These are phyloP conservation scores for Stephania yunnanensis DNA, from an alignment of 164 flowering plant genomes.

Conservation along the genomic window DNA sequence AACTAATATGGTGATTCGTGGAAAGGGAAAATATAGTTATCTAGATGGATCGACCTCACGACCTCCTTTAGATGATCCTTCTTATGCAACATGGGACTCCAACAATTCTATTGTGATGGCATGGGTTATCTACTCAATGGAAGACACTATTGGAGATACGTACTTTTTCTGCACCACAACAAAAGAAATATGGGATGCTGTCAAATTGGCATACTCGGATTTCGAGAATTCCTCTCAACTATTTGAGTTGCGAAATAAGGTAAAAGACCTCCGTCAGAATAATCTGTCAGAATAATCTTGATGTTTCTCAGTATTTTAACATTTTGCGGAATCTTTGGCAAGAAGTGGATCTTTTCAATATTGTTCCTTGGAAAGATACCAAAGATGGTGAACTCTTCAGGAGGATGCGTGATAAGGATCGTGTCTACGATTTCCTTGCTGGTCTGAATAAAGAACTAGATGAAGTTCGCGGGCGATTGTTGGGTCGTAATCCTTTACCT, in stretches of 20 bases:
- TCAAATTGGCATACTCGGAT: neutral
- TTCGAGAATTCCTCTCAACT: neutral
- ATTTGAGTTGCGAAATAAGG: neutral
- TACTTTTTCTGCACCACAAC: constrained; percentile 2
- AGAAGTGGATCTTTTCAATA: neutral
- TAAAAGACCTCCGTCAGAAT: too few relatives aligned
- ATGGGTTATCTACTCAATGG: constrained; percentile 12
- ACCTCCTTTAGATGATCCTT: neutral
- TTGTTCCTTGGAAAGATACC: neutral
- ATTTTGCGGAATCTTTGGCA: neutral
- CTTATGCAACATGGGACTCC: neutral
- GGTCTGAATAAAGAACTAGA: neutral
- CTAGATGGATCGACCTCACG: too few relatives aligned
- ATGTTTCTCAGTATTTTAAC: neutral
- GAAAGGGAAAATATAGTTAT: neutral
- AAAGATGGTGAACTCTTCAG: neutral
- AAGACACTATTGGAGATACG: constrained; percentile 6
- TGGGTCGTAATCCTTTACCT: too few relatives aligned
- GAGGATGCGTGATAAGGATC: neutral
- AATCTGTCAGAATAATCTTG: neutral
- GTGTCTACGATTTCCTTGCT: neutral
- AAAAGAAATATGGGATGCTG: constrained; percentile 8
- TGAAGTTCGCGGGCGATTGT: neutral
- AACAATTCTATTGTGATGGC: constrained; percentile 12
- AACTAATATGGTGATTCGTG: neutral